Base-by-base conservation (phyloP, 2,329 filamentous ascomycete species). In the Penicillium sp. region DNA sequence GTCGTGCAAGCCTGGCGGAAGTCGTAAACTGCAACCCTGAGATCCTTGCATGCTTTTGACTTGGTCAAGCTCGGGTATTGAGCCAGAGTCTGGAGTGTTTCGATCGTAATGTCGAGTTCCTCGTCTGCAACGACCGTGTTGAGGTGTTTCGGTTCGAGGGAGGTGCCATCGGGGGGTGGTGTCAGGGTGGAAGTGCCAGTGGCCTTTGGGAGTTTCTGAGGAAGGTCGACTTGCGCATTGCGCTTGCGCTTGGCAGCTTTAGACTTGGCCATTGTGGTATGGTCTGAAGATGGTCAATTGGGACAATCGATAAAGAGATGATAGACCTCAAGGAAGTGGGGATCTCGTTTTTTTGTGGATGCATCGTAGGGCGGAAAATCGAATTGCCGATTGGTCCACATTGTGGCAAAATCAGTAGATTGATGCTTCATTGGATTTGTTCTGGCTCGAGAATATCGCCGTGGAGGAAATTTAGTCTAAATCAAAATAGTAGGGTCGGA, bases 1-100 rank as follows among this genome's bases (percentile, higher is more conserved):
- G 84, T 88, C 0, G 84, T 87, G 59, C 85, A 88, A 13, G 85
- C 83, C 66, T 88, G 82, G 1, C 85, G 81, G 52, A 90, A 89
- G 17, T 85, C 83, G 62, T 87, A 88, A 7, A 88, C 85, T 4
- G 86, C 86, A 3, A 80, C 82, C 17, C 87, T 78, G 2, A 89
- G 72, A 41, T 86, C 84, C 62, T 83, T 86, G 72, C 86, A 89
- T 20, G 77, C 78, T 63, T 87, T 88, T 0, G 84, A 83, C 68
- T 89, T 89, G 67, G 87, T 88, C 18, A 88, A 63, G 18, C 69
- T 71, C 0, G 86, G 86, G 55, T 88, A 79, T 51, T 80, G 71
- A 0, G 84, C 72, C 9, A 89, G 76, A 0, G 81, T 78, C 2
- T 73, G 75, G 23, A 89, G 76, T 0, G 85, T 88, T 26, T 89